Evolutionary conservation across 176 grass and related monocot species (phyloP).

Genomic region (Carex cristatella): DNA sequence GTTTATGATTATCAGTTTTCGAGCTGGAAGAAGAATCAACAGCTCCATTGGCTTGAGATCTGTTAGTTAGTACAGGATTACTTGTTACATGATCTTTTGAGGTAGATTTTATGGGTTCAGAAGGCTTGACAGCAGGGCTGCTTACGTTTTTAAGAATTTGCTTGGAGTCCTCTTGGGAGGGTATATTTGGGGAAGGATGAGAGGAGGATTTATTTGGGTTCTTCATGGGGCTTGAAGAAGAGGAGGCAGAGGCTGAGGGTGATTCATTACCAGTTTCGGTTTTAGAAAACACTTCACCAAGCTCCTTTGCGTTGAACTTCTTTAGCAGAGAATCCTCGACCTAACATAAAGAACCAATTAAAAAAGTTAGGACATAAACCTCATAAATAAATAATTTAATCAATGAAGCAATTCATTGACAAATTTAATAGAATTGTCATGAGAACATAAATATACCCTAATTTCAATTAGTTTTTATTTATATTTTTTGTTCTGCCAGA

Average conservation of each 20-base stretch:
- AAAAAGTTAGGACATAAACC: background rate
- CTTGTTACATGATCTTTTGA: background rate
- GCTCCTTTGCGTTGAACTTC: constrained; percentile 22
- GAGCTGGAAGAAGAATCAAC: constrained; percentile 6
- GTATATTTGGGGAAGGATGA: background rate
- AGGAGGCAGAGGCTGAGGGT: constrained; percentile 16
- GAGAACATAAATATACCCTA: background rate
- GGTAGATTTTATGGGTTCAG: constrained; percentile 5
- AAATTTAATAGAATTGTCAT: background rate
- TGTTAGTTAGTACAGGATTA: constrained; percentile 15
- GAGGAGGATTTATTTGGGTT: constrained; percentile 9
- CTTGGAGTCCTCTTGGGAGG: background rate
- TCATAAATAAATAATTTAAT: background rate
- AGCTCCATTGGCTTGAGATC: background rate
- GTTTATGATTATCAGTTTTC: constrained; percentile 19
- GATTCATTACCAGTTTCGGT: constrained; percentile 14
- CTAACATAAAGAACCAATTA: background rate
- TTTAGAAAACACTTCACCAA: constrained; percentile 18
- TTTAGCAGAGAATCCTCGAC: constrained; percentile 28
- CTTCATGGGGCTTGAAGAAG: constrained; percentile 26
- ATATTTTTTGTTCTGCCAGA: background rate
- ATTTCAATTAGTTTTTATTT: background rate
- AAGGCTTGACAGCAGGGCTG: constrained; percentile 9
- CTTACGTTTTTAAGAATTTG: constrained; percentile 9
- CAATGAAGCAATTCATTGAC: background rate